Percentiles rank a stretch among this genome's conserved stretches.
Conservation (phyloP, 2,329 filamentous ascomycete species). For the Calonectria naviculata region DNA sequence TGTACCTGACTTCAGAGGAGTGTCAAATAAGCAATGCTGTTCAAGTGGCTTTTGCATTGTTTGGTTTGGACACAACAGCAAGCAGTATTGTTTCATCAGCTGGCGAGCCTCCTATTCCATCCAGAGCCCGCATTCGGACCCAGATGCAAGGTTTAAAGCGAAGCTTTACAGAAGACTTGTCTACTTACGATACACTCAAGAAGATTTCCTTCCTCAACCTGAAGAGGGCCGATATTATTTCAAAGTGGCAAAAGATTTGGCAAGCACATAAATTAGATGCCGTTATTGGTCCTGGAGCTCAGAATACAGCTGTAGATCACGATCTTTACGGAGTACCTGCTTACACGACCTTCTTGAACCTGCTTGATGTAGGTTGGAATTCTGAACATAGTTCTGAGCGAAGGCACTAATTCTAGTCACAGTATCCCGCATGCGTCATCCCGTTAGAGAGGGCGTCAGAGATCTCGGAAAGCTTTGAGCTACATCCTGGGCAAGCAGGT, state of each 20-base stretch:
- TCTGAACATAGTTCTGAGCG: no score
- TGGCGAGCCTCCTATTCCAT: background rate
- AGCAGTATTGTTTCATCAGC: background rate
- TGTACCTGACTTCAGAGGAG: background rate
- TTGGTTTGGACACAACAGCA: background rate
- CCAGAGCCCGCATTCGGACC: background rate
- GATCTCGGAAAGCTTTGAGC: background rate
- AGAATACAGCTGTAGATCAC: background rate
- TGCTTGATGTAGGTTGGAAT: background rate
- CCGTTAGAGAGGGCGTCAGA: background rate
- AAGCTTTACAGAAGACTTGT: no score
- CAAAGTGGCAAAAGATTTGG: background rate
- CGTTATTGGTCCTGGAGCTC: background rate
- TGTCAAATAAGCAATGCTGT: background rate
- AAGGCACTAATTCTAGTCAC: background rate
- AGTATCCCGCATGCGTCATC: background rate
- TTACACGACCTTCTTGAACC: background rate
- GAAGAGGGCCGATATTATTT: background rate
- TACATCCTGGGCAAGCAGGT: background rate
- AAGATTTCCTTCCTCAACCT: background rate
- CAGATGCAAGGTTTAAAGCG: background rate
- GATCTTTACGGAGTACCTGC: background rate
- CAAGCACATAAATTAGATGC: background rate
- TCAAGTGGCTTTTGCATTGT: background rate
- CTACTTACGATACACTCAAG: background rate